Conservation (phyloP, 805 yeast species). For the Wickerhamomyces pijperi region DNA sequence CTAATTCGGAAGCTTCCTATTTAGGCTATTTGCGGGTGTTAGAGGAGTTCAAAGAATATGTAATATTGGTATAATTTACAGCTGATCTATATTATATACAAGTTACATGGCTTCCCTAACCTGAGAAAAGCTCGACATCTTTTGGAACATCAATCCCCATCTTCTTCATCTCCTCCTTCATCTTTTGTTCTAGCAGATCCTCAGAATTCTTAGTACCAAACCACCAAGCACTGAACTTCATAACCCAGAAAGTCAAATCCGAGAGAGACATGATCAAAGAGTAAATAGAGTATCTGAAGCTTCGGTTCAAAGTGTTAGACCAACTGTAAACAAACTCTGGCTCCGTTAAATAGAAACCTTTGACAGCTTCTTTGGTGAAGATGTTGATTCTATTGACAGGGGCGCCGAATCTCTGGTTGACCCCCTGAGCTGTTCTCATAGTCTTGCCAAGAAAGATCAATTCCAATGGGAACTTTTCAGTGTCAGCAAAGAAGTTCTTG, state of each 20-base stretch:
- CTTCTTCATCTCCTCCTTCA: constrained; percentile 15
- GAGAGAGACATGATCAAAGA: constrained; percentile 11
- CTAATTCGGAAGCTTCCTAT: not conserved
- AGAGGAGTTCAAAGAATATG: too few species aligned
- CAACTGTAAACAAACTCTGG: not conserved
- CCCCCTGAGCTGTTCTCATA: constrained; percentile 64
- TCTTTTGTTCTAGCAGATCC: constrained; percentile 14
- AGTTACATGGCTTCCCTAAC: constrained; percentile 1
- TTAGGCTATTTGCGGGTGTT: too few species aligned
- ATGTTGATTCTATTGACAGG: constrained; percentile 66
- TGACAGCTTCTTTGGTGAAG: constrained; percentile 44
- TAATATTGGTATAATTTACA: too few species aligned
- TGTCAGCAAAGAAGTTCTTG: constrained; percentile 45
- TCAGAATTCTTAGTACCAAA: constrained; percentile 16
- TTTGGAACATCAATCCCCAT: constrained; percentile 18
- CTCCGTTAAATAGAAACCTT: constrained; percentile 17
- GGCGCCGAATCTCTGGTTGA: constrained; percentile 54
- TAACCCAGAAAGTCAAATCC: constrained; percentile 12
- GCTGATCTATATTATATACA: too few species aligned
- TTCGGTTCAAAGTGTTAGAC: constrained; percentile 2
- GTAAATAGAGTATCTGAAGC: constrained; percentile 14
- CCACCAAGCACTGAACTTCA: constrained; percentile 9
- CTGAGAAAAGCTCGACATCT: constrained; percentile 11
- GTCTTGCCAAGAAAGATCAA: constrained; percentile 56
- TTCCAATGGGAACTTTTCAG: constrained; percentile 55